phyloP scores from a whole-genome alignment of 2,329 filamentous ascomycete species.

The Fusarium tanahbumbuense region DNA sequence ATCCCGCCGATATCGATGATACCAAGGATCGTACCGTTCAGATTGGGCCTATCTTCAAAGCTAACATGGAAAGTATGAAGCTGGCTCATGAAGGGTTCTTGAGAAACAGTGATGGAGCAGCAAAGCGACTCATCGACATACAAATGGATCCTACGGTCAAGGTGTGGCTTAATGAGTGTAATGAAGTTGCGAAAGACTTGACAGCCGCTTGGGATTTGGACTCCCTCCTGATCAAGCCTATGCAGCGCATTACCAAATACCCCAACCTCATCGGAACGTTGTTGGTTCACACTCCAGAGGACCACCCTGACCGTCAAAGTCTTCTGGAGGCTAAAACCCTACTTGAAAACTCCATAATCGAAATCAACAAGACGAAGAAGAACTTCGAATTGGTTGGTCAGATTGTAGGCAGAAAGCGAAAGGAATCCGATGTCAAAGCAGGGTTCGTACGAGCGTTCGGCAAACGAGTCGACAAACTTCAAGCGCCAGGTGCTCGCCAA shows the following conservation, averaged over 20 bases:
- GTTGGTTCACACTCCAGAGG: slow-evolving; percentile 79
- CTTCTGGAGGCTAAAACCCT: slow-evolving; percentile 66
- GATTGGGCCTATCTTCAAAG: slow-evolving; percentile 65
- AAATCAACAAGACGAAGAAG: slow-evolving; percentile 96
- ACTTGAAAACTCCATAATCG: slow-evolving; percentile 76
- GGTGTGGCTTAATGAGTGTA: slow-evolving; percentile 94
- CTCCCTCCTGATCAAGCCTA: slow-evolving; percentile 95
- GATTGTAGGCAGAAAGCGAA: slow-evolving; percentile 85
- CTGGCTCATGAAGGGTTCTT: slow-evolving; percentile 70
- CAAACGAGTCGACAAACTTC: slow-evolving; percentile 85
- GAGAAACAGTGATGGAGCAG: slow-evolving; percentile 71
- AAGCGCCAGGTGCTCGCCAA: slow-evolving; percentile 70
- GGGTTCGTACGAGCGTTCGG: slow-evolving; percentile 90
- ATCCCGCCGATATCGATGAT: slow-evolving; percentile 60
- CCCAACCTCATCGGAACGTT: slow-evolving; percentile 86
- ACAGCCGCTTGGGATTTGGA: slow-evolving; percentile 96
- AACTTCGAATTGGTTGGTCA: slow-evolving; percentile 92
- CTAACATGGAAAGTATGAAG: slow-evolving; percentile 71
- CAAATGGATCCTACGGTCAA: slow-evolving; percentile 72
- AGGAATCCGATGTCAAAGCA: slow-evolving; percentile 88
- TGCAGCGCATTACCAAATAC: slow-evolving; percentile 94
- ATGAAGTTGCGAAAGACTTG: slow-evolving; percentile 89
- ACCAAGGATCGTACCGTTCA: slow-evolving; percentile 64
- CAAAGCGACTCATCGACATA: slow-evolving; percentile 70
- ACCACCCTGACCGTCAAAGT: slow-evolving; percentile 83